Conservation (phyloP, 768 basidiomycete genomes). For the Gymnopilus junonius region DNA sequence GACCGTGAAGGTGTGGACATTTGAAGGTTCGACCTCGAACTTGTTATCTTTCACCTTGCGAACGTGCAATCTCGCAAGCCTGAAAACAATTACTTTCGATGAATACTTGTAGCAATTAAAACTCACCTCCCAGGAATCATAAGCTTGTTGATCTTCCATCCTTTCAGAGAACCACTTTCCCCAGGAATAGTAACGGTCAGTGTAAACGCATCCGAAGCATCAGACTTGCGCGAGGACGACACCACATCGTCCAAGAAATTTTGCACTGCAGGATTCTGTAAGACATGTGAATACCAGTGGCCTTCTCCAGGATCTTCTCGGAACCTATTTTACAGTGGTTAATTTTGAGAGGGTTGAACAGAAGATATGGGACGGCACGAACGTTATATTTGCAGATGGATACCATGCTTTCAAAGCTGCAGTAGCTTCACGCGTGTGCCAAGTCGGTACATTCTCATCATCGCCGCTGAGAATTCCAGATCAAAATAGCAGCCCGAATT, state of each 20-base stretch:
- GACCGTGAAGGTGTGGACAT: slow-evolving; percentile 22
- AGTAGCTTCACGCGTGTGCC: slow-evolving; percentile 77
- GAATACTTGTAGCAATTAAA: too few relatives aligned
- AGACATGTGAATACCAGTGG: slow-evolving; percentile 74
- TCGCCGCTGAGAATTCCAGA: slow-evolving; percentile 49
- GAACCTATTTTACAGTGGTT: slow-evolving; percentile 39
- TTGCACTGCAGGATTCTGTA: slow-evolving; percentile 58
- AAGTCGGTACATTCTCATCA: slow-evolving; percentile 88
- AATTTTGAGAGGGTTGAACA: background rate
- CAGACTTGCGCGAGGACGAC: slow-evolving; percentile 12
- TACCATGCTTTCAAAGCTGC: slow-evolving; percentile 63
- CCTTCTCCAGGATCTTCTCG: slow-evolving; percentile 62
- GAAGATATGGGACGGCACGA: slow-evolving; percentile 15
- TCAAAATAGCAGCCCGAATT: background rate
- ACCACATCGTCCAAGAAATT: slow-evolving; percentile 52
- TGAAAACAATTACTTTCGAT: slow-evolving; percentile 13
- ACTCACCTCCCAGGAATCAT: slow-evolving; percentile 70
- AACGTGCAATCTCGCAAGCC: slow-evolving; percentile 44
- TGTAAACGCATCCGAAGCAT: slow-evolving; percentile 51
- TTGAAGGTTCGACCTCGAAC: slow-evolving; percentile 20
- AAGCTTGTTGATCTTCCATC: slow-evolving; percentile 67
- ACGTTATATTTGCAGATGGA: slow-evolving; percentile 56
- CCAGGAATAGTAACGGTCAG: slow-evolving; percentile 73
- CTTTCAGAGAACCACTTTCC: slow-evolving; percentile 73
- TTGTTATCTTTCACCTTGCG: background rate